Base-by-base conservation (phyloP, 2,329 filamentous ascomycete species). In the Trichoderma citrinoviride region DNA sequence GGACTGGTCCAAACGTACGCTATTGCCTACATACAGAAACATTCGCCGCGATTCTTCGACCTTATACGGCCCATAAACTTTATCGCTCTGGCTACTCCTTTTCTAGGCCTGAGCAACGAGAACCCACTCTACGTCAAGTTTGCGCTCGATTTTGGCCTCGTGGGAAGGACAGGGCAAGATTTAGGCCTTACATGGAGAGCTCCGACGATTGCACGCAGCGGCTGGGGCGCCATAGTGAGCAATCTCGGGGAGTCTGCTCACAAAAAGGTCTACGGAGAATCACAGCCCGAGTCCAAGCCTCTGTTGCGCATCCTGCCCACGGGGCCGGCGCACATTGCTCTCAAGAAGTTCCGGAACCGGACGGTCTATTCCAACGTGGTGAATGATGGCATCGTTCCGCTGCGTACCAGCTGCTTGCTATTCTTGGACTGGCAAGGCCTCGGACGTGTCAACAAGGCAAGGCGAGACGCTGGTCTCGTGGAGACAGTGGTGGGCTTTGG, bases 61-160 rank as follows among this genome's bases (percentile, higher is more conserved):
- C 80, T 87, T 5, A 96, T 97, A 71, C 85, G 87, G 68, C 94
- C 94, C 0, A 82, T 97, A 74, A 97, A 97, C 74, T 98, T 98
- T 73, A 90, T 98, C 69, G 84, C 90, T 29, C 80, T 98, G 70
- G 93, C 94, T 17, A 90, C 93, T 0, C 94, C 94, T 0, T 92
- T 97, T 69, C 80, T 98, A 1, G 94, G 94, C 0, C 80, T 98
- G 43, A 98, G 94, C 76, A 97, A 99, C 74, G 95, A 99, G 74
- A 99, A 99, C 71, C 95, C 95, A 0, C 83, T 98, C 64, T 99
- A 99, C 75, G 91, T 99, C 77, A 96, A 93, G 72, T 98, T 99
- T 76, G 95, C 95, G 0, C 81, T 99, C 3, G 95, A 99, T 75
- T 96, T 98, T 78, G 95, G 95, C 0, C 83, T 99, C 1, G 94